Percentiles rank a stretch among this genome's conserved stretches.
phyloP scores from a whole-genome alignment of 768 basidiomycete genomes.

The Saitozyma podzolica region DNA sequence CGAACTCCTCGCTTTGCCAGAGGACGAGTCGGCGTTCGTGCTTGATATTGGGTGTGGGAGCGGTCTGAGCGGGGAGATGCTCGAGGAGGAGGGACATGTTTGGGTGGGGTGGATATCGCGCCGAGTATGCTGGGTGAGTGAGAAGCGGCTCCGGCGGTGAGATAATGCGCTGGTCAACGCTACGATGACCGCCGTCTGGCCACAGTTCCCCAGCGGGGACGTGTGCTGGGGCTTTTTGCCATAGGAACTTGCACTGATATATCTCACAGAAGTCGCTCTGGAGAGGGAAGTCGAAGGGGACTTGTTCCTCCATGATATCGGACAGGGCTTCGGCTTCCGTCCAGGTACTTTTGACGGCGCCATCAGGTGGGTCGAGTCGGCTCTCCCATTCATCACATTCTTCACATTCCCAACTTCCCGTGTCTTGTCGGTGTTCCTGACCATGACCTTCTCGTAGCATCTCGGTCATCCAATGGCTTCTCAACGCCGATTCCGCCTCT shows the following conservation, averaged over 20 bases:
- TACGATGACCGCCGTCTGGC: too few species aligned
- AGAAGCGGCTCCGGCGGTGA: background rate
- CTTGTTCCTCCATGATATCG: slow-evolving; percentile 93
- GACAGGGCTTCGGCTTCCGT: slow-evolving; percentile 95
- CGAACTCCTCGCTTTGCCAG: slow-evolving; percentile 80
- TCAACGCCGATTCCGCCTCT: slow-evolving; percentile 89
- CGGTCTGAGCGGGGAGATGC: slow-evolving; percentile 92
- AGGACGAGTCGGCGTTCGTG: slow-evolving; percentile 75
- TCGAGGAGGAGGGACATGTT: slow-evolving; percentile 87
- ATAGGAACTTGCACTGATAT: background rate
- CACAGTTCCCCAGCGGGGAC: too few species aligned
- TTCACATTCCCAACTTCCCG: too few species aligned
- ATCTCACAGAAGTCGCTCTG: slow-evolving; percentile 77
- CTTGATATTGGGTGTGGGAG: slow-evolving; percentile 97
- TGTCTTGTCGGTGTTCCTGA: background rate
- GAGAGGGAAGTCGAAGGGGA: slow-evolving; percentile 96
- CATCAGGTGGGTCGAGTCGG: slow-evolving; percentile 70
- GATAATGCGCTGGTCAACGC: too few species aligned
- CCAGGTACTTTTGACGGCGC: slow-evolving; percentile 97
- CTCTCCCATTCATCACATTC: too few species aligned
- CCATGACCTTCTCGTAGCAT: slow-evolving; percentile 60
- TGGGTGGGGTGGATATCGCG: slow-evolving; percentile 92
- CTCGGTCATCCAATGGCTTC: slow-evolving; percentile 97
- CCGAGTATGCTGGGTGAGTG: slow-evolving; percentile 92
- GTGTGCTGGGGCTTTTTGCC: too few species aligned